Percentiles rank a stretch among this genome's conserved stretches.
Evolutionary conservation across 139 green algal genomes (phyloP).

Genomic region (Pleodorina starrii): DNA sequence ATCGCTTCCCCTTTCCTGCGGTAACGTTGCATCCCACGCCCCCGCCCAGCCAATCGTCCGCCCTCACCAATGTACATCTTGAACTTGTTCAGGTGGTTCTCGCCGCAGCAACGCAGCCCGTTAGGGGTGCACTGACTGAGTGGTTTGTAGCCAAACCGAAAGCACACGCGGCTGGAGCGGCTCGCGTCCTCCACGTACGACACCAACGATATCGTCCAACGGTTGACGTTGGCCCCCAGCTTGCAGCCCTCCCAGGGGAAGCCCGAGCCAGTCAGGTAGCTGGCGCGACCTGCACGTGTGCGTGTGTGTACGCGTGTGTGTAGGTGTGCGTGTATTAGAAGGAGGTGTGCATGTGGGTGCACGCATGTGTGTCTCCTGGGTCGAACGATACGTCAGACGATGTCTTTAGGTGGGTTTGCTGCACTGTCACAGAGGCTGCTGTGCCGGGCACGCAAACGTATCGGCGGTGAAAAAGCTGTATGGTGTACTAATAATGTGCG

Average conservation of each 20-base stretch:
- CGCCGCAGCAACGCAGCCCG: constrained; percentile 31
- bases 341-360: not conserved
- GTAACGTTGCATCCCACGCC: no score
- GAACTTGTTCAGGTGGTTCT: constrained; percentile 34
- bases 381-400: no score
- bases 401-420: no score
- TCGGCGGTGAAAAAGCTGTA: no score
- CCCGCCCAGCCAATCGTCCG: no score
- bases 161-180: constrained; percentile 11
- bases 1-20: no score
- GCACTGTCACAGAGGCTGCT: no score
- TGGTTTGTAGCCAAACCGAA: constrained; percentile 3
- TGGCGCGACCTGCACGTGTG: not conserved
- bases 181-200: constrained; percentile 15
- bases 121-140: not conserved
- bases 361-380: no score
- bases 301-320: not conserved
- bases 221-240: not conserved
- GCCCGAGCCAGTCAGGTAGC: constrained; percentile 12
- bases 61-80: constrained; percentile 44
- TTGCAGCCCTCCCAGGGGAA: constrained; percentile 47
- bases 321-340: not conserved
- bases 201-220: not conserved
- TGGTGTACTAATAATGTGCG: no score
- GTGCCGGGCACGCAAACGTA: no score